Base-by-base conservation (phyloP, 2,329 filamentous ascomycete species). In the Macrophomina phaseolina region DNA sequence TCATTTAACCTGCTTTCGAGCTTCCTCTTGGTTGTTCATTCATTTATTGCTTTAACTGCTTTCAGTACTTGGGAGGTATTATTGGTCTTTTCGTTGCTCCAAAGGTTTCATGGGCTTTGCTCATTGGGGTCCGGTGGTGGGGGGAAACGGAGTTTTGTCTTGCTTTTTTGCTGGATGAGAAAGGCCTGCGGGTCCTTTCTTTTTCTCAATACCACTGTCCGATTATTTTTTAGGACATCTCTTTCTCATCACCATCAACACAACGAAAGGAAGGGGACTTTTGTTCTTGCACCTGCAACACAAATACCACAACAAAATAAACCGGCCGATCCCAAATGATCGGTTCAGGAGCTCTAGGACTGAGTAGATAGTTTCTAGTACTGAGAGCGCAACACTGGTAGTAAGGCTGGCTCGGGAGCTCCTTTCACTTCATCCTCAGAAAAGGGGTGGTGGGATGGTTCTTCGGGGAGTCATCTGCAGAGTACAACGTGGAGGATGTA, bases 301-400 rank as follows among this genome's bases (percentile, higher is more conserved):
- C 45, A 62, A 62, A 62, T 62, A 62, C 58, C 58, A 62, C 58
- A 48, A 62, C 58, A 48, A 62, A 62, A 48, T 32, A 62, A 49
- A 62, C 48, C 38, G 42, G 30, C 45, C 16, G 58, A 62, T 62
- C 49, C 58, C 58, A 62, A 32, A 40, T 8, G 12, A 30, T 36
- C 38, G 58, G 23, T 36, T 28, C 30, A 34, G 32, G 58, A n/a
- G n/a, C 18, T 16, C n/a, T 38, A 28, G 34, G 58, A n/a, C 11
- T 23, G 58, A 38, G 58, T 49, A 62, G 58, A 49, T 62, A 62
- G 58, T 62, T 62, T 62, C 45, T 62, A 62, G 58, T 61, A 48
- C 18, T 14, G 16, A 45, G 42, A 45, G 12, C n/a, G n/a, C 14
- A 38, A 14, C 3, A 30, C 42, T 36, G 40, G 45, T 48, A 11